A percentile compares a stretch with the other conserved stretches of the same genome.
phyloP scores from a whole-genome alignment of 306 rosid genomes.

The Gleditsia sinensis region DNA sequence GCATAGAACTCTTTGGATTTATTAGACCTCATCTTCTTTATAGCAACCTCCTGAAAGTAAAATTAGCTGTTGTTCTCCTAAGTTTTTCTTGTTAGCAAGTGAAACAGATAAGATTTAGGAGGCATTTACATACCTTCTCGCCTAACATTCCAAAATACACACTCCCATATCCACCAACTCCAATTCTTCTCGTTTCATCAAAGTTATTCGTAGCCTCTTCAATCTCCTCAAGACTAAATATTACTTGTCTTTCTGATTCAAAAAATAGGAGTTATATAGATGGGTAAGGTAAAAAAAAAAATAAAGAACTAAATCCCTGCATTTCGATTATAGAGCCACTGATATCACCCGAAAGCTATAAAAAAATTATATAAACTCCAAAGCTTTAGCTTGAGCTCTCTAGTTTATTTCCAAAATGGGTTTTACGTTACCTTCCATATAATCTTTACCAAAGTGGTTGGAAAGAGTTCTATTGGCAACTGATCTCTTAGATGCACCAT shows the following conservation, averaged over 20 bases:
- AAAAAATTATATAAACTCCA: no score
- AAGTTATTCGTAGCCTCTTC: conserved; percentile 70
- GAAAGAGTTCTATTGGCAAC: conserved; percentile 42
- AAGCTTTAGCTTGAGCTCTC: no score
- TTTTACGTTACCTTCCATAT: conserved; percentile 54
- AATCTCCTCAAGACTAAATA: conserved; percentile 61
- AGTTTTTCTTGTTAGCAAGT: background rate
- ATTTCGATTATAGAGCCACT: no score
- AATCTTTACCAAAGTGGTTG: conserved; percentile 35
- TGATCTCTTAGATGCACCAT: conserved; percentile 38
- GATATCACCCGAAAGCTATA: no score
- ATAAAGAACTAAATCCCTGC: no score
- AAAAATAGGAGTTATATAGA: no score
- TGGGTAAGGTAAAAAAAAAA: no score
- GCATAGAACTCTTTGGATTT: conserved; percentile 84
- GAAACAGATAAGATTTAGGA: conserved; percentile 14
- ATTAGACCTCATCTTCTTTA: conserved; percentile 81
- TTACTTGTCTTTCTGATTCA: conserved; percentile 65
- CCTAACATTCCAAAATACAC: conserved; percentile 73
- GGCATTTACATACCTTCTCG: conserved; percentile 52
- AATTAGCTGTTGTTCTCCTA: conserved; percentile 25
- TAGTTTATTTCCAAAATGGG: conserved; percentile 16
- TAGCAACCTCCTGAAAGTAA: conserved; percentile 75
- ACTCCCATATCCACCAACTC: conserved; percentile 81
- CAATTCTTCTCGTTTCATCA: conserved; percentile 62